Evolutionary conservation across 73 alveolate genomes (phyloP).

Genomic region (Loxodes magnus): DNA sequence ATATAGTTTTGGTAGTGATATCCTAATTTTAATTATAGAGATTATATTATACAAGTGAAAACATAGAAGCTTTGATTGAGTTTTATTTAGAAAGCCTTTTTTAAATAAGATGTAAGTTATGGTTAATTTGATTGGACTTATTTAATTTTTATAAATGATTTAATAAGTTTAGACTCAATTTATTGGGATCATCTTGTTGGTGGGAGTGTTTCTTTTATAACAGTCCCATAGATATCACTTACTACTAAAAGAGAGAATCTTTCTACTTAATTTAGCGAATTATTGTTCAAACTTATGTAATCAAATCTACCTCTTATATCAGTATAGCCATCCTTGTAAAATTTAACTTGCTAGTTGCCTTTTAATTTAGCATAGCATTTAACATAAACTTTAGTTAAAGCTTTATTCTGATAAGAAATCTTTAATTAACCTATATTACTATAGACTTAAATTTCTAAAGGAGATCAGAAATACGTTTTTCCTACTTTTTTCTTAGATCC

Average conservation of each 20-base stretch:
- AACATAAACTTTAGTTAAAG: conserved; percentile 67
- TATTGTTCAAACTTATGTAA: conserved; percentile 60
- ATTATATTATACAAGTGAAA: too few relatives aligned
- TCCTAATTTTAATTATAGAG: too few relatives aligned
- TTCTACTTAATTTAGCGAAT: conserved; percentile 41
- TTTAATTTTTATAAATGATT: too few relatives aligned
- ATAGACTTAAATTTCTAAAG: conserved; percentile 39
- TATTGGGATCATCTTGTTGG: too few relatives aligned
- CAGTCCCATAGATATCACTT: too few relatives aligned
- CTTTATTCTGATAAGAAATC: conserved; percentile 42
- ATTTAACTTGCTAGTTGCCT: conserved; percentile 31
- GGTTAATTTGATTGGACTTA: too few relatives aligned
- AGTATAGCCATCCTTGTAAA: conserved; percentile 90
- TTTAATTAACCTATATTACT: conserved; percentile 69
- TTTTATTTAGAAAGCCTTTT: too few relatives aligned
- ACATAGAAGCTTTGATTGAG: too few relatives aligned
- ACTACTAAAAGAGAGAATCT: conserved; percentile 62
- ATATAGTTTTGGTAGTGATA: too few relatives aligned
- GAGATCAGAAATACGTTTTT: conserved; percentile 58
- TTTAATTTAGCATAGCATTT: conserved; percentile 60
- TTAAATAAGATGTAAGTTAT: too few relatives aligned
- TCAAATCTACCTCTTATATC: conserved; percentile 92
- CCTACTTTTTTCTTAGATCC: conserved; percentile 37
- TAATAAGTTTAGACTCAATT: too few relatives aligned
- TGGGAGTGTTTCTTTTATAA: too few relatives aligned